Base-by-base conservation (phyloP, 1,284 basidiomycete genomes). In the Trametes pubescens region DNA sequence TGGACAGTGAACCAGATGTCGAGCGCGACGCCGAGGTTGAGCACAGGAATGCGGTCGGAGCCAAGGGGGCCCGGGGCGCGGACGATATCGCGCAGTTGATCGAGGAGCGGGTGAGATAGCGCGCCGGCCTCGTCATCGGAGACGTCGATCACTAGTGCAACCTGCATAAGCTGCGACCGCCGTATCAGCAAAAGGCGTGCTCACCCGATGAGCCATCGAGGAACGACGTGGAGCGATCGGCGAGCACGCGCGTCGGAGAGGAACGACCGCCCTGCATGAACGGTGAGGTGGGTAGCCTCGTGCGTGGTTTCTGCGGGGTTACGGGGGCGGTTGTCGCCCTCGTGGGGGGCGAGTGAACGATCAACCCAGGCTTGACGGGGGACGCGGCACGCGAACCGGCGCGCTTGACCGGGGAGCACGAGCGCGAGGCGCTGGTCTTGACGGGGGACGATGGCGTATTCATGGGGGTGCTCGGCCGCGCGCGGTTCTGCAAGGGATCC, bases 31-130 rank as follows among this genome's bases (percentile, higher is more conserved):
- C 55, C 55, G 2, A 47, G 18, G 44, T 48, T 24, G 29, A 57
- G 11, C 14, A 29, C 44, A 1, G 55, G 26, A 13, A 35, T 16
- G 2, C 32, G 18, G 3, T 6, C n/a, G 29, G 2, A 29, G 5
- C 8, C 26, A 24, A 4, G 18, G 5, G 5, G n/a, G 14, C n/a
- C 32, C n/a, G n/a, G n/a, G n/a, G 55, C 44, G 44, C 32, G 29
- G n/a, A 57, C 18, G 44, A 57, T 24, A 4, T 10, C 29, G 10
- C 43, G 55, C 18, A 57, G 44, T 18, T 47, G 55, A 37, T 47
- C 32, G 29, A 57, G 18, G 13, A 51, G n/a, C 34, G 18, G 49
- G 32, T 5, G 2, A 9, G 32, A 21, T 6, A 14, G n/a, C 21
- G 4, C 16, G 18, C 21, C 2, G 32, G 8, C 49, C 4, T 51